Conservation (phyloP, 345 rosid genomes). For the Dimocarpus longan region DNA sequence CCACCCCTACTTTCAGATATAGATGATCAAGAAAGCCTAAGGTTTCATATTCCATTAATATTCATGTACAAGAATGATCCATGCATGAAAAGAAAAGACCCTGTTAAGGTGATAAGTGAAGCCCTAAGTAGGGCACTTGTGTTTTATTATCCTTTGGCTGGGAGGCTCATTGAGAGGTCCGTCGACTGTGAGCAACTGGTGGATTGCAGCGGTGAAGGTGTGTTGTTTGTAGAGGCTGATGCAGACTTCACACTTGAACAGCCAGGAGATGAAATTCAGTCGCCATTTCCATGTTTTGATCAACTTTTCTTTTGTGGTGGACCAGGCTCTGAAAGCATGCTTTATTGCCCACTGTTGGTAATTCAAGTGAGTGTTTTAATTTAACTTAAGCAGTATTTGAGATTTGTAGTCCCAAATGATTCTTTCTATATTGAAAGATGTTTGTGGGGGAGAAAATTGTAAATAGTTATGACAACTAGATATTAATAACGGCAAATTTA, state of each 20-base stretch:
- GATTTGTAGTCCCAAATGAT: too few relatives aligned
- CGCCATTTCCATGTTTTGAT: conserved; percentile 12
- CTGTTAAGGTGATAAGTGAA: neutral
- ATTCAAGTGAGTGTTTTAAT: conserved; percentile 7
- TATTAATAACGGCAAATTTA: too few relatives aligned
- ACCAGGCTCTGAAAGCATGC: neutral
- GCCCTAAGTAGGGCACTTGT: conserved; percentile 8
- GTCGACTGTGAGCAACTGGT: neutral
- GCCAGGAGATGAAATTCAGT: neutral
- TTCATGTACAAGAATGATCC: neutral
- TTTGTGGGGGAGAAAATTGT: too few relatives aligned
- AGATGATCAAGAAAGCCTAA: conserved; percentile 9
- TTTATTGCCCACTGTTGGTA: conserved; percentile 1
- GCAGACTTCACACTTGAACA: conserved; percentile 13
- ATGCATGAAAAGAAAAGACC: neutral
- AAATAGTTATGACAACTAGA: too few relatives aligned
- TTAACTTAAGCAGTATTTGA: too few relatives aligned
- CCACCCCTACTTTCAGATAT: too few relatives aligned
- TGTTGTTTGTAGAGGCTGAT: conserved; percentile 20
- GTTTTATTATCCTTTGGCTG: conserved; percentile 10
- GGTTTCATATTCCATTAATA: neutral
- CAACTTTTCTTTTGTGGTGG: conserved; percentile 1
- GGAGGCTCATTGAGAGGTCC: neutral
- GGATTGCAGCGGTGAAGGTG: conserved; percentile 14
- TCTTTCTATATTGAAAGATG: neutral